phyloP scores from a whole-genome alignment of 2,329 filamentous ascomycete species.

The Hirsutella rhossiliensis region DNA sequence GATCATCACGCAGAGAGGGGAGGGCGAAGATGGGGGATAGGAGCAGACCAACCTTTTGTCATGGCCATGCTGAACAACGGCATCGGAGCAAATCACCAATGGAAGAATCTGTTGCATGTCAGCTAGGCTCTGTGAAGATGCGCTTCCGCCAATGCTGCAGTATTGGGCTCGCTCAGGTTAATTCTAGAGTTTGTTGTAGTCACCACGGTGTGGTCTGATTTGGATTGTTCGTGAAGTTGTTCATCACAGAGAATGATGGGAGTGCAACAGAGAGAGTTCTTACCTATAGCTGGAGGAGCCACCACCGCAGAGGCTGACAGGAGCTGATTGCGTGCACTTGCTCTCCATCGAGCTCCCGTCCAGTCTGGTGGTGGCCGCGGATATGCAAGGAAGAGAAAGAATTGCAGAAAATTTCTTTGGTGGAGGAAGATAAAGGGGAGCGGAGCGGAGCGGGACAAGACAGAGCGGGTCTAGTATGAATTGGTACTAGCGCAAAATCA shows the following conservation, averaged over 20 bases:
- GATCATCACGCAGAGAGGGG: conserved; percentile 42
- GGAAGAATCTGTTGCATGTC: conserved; percentile 6
- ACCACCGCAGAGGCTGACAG: not conserved
- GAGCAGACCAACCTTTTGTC: conserved; percentile 33
- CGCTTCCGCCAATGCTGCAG: not conserved
- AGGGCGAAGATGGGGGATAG: conserved; percentile 4
- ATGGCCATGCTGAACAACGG: not conserved
- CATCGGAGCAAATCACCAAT: conserved; percentile 3
- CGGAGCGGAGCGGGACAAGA: too few relatives aligned
- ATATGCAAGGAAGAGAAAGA: too few relatives aligned
- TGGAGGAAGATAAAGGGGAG: too few relatives aligned
- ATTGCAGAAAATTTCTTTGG: too few relatives aligned
- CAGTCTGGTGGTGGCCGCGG: too few relatives aligned
- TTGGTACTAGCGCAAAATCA: too few relatives aligned
- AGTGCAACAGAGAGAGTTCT: not conserved
- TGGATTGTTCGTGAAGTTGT: conserved; percentile 45
- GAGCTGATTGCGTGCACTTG: not conserved
- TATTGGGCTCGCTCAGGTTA: conserved; percentile 38
- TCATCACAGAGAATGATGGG: conserved; percentile 18
- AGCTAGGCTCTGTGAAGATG: conserved; percentile 4
- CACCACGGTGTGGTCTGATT: conserved; percentile 49
- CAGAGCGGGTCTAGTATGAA: too few relatives aligned
- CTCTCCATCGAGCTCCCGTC: too few relatives aligned
- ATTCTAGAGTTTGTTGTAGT: conserved; percentile 35
- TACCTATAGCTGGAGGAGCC: not conserved